Conservation (phyloP, 257 asterid genomes). For the Dorcoceras hygrometricum region DNA sequence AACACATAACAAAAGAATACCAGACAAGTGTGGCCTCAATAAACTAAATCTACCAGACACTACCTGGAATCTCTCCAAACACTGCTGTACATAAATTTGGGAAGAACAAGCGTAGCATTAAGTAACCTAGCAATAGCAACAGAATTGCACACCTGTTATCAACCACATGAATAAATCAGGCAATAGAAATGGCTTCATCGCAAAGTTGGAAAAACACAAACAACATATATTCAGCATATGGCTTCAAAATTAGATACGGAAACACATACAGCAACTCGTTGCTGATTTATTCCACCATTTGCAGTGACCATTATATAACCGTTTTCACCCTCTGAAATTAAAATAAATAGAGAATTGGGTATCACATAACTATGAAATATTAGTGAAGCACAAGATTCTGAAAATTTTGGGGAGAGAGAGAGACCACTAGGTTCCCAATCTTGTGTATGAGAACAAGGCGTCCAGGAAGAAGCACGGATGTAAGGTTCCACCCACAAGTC, state of each 20-base stretch:
- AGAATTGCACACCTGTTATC: constrained; percentile 89
- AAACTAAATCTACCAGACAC: background rate
- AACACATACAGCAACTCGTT: constrained; percentile 86
- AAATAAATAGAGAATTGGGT: background rate
- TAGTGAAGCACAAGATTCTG: constrained; percentile 22
- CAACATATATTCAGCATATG: constrained; percentile 3
- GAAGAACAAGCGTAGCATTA: constrained; percentile 94
- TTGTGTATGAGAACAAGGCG: constrained; percentile 74
- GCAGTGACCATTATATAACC: constrained; percentile 92
- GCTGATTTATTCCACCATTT: constrained; percentile 99
- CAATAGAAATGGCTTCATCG: constrained; percentile 10
- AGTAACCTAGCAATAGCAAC: constrained; percentile 96
- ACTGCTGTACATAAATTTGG: constrained; percentile 86
- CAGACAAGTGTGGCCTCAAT: background rate
- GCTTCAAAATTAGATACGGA: constrained; percentile 13
- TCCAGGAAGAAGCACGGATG: constrained; percentile 77
- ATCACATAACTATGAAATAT: background rate
- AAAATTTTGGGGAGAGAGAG: constrained; percentile 21
- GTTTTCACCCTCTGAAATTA: constrained; percentile 58
- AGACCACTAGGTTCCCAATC: constrained; percentile 75
- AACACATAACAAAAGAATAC: background rate
- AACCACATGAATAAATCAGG: constrained; percentile 9
- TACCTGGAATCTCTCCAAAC: constrained; percentile 95
- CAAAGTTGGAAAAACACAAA: constrained; percentile 5
- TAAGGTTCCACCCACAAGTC: constrained; percentile 95